Conservation (phyloP, 257 asterid genomes). For the Solanum pennellii region DNA sequence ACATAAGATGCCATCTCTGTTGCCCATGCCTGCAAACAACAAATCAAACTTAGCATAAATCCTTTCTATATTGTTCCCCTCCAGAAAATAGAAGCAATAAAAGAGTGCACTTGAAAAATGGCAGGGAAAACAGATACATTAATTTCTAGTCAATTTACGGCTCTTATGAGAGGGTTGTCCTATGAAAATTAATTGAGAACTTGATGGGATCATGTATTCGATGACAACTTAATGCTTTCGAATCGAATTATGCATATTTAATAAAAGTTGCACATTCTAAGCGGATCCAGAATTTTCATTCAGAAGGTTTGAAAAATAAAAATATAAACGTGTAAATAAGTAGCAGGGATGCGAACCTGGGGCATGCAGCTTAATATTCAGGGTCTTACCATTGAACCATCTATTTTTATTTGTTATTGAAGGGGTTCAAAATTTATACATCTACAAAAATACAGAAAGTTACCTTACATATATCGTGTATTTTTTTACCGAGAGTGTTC, state of each 20-base stretch:
- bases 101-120: neutral
- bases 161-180: neutral
- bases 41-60: neutral
- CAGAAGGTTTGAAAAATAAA: too few species aligned
- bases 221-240: neutral
- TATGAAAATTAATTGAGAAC: neutral
- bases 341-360: too few species aligned
- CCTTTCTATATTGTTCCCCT: neutral
- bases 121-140: neutral
- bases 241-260: neutral
- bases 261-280: neutral
- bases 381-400: too few species aligned
- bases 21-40: constrained; percentile 50
- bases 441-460: too few species aligned
- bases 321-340: too few species aligned
- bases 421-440: too few species aligned
- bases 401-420: too few species aligned
- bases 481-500: too few species aligned
- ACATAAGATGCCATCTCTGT: constrained; percentile 74
- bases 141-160: neutral
- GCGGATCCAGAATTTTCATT: too few species aligned
- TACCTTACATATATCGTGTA: too few species aligned
- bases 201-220: neutral
- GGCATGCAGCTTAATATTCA: too few species aligned
- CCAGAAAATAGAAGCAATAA: neutral